A percentile compares a stretch with the other conserved stretches of the same genome.
phyloP scores from a whole-genome alignment of 768 basidiomycete genomes.

The Lactarius pseudohatsudake region DNA sequence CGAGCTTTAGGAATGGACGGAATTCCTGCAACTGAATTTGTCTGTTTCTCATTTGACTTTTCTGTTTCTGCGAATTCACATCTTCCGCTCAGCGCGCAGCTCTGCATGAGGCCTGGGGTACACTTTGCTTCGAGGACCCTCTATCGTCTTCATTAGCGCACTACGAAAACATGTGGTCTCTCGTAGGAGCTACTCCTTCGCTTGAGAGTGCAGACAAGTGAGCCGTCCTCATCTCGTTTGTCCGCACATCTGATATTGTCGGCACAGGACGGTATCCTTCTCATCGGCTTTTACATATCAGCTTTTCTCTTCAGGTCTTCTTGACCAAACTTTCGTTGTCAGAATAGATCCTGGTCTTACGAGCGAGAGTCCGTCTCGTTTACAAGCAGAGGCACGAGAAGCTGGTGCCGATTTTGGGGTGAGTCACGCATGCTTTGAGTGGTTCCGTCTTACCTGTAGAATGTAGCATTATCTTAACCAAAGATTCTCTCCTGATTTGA shows the following conservation, averaged over 20 bases:
- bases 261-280: conserved; percentile 24
- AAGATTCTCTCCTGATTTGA: conserved; percentile 41
- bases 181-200: conserved; percentile 14
- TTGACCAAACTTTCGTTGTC: conserved; percentile 52
- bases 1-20: conserved; percentile 53
- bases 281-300: conserved; percentile 55
- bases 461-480: conserved; percentile 56
- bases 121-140: conserved; percentile 20
- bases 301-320: conserved; percentile 50
- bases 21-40: conserved; percentile 57
- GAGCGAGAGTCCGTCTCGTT: conserved; percentile 47
- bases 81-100: conserved; percentile 22
- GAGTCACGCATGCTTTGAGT: conserved; percentile 26
- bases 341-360: conserved; percentile 53
- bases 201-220: conserved; percentile 25
- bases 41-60: conserved; percentile 35
- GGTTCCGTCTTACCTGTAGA: conserved; percentile 24
- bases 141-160: conserved; percentile 19
- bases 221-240: not conserved
- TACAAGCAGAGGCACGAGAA: conserved; percentile 62
- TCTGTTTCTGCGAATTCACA: not conserved
- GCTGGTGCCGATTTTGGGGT: conserved; percentile 60
- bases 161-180: conserved; percentile 26
- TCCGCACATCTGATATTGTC: conserved; percentile 1
- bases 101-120: conserved; percentile 26